phyloP scores from a whole-genome alignment of 2,329 filamentous ascomycete species.

The Albifimbria verrucaria region DNA sequence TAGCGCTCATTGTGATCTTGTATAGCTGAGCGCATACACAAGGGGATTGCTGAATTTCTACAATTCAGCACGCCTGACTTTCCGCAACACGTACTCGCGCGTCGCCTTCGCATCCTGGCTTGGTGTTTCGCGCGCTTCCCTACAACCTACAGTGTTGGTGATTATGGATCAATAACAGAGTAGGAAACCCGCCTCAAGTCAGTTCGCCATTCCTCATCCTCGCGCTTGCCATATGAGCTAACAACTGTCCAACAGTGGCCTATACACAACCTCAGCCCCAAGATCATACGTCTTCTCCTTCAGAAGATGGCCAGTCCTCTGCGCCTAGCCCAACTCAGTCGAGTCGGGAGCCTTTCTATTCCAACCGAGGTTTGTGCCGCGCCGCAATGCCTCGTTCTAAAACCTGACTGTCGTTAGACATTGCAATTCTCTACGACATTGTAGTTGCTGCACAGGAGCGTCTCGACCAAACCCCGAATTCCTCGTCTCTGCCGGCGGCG shows the following conservation, averaged over 20 bases:
- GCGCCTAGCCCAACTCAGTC: conserved; percentile 22
- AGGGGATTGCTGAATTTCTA: too few relatives aligned
- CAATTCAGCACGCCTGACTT: too few relatives aligned
- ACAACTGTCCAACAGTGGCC: conserved; percentile 15
- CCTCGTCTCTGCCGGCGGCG: conserved; percentile 65
- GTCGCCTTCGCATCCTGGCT: neutral
- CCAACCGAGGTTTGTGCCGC: conserved; percentile 52
- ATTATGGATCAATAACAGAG: conserved; percentile 32
- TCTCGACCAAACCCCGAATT: conserved; percentile 52
- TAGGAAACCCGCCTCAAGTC: conserved; percentile 23
- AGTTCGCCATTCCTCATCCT: conserved; percentile 11
- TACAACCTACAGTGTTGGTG: conserved; percentile 5
- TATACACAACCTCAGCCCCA: conserved; percentile 22
- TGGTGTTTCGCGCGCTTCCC: neutral
- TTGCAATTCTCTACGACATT: conserved; percentile 74
- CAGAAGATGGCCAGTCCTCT: conserved; percentile 24
- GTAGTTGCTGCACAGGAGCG: conserved; percentile 68
- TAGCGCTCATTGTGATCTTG: too few relatives aligned
- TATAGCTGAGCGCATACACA: too few relatives aligned
- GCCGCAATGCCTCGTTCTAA: too few relatives aligned
- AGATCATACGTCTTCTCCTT: conserved; percentile 17
- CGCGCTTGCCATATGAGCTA: neutral
- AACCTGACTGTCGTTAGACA: conserved; percentile 54
- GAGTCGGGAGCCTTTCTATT: conserved; percentile 45
- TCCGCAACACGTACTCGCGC: neutral